phyloP scores from a whole-genome alignment of 352 stramenopile species.

The Globisporangium orthogonon region DNA sequence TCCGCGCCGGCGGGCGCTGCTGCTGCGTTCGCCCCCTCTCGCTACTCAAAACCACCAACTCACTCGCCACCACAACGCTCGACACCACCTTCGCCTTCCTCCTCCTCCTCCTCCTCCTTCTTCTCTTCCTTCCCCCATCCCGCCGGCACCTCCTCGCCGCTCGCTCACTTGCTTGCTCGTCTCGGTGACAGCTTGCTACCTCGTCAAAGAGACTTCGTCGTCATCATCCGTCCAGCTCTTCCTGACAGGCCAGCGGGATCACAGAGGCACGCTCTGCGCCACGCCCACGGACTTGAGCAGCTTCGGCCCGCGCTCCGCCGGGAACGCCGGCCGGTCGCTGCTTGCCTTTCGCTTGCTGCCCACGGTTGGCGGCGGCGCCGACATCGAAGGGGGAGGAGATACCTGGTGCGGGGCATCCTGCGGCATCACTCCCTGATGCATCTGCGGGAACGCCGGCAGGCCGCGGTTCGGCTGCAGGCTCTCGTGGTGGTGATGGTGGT shows the following conservation, averaged over 20 bases:
- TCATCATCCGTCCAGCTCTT: neutral
- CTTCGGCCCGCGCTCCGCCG: constrained; percentile 16
- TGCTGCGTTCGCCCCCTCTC: neutral
- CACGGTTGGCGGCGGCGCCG: constrained; percentile 10
- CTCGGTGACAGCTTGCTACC: neutral
- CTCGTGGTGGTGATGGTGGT: constrained; percentile 14
- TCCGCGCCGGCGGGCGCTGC: neutral
- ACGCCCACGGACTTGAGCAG: constrained; percentile 17
- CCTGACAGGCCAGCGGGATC: neutral
- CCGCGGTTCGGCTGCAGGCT: constrained; percentile 17
- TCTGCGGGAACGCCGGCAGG: constrained; percentile 47
- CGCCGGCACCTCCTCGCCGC: too few species aligned
- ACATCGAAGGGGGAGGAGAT: constrained; percentile 4
- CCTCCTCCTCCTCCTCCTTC: too few species aligned
- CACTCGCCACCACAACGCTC: neutral
- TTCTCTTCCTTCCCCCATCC: too few species aligned
- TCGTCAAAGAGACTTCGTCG: neutral
- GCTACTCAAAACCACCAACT: neutral
- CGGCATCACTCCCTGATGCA: constrained; percentile 27
- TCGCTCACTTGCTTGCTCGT: neutral
- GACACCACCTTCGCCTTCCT: too few species aligned
- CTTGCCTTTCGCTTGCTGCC: constrained; percentile 45
- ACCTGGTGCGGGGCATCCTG: constrained; percentile 13
- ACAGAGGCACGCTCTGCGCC: constrained; percentile 3
- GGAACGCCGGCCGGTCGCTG: constrained; percentile 13